These are phyloP conservation scores for Vaccinium myrtillus DNA, from an alignment of 148 eudicot species.

Conservation along the genomic window DNA sequence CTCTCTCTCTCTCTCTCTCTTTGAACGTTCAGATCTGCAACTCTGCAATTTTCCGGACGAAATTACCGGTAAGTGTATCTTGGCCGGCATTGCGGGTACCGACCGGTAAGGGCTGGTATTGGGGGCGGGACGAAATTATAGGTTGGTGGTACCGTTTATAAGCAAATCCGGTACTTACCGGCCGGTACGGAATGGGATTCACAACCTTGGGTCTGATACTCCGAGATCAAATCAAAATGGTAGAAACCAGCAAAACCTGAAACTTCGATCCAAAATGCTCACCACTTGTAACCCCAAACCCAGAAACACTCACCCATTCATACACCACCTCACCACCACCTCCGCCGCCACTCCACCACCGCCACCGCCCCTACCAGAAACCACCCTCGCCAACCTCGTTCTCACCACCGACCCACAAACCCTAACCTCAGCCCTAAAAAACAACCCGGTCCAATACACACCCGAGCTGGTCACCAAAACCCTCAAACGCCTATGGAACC, in stretches of 20 bases:
- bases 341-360: conserved; percentile 11
- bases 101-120: too few relatives aligned
- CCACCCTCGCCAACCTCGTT: conserved; percentile 41
- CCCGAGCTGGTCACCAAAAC: conserved; percentile 48
- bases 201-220: too few relatives aligned
- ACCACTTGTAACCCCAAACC: background rate
- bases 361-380: conserved; percentile 14
- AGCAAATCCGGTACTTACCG: too few relatives aligned
- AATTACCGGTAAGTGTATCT: too few relatives aligned
- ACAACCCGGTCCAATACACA: conserved; percentile 34
- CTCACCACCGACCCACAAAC: conserved; percentile 41
- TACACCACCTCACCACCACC: conserved; percentile 14
- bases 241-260: background rate
- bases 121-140: too few relatives aligned
- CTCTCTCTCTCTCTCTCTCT: too few relatives aligned
- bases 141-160: too few relatives aligned
- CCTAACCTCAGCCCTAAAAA: conserved; percentile 41
- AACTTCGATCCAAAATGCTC: background rate
- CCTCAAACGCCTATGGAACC: conserved; percentile 82
- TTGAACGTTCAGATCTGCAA: too few relatives aligned
- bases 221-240: background rate
- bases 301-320: background rate
- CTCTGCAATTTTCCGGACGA: too few relatives aligned
- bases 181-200: too few relatives aligned
- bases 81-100: too few relatives aligned